phyloP scores from a whole-genome alignment of 192 early-diverging fungal species.

The Physocladia obscura region DNA sequence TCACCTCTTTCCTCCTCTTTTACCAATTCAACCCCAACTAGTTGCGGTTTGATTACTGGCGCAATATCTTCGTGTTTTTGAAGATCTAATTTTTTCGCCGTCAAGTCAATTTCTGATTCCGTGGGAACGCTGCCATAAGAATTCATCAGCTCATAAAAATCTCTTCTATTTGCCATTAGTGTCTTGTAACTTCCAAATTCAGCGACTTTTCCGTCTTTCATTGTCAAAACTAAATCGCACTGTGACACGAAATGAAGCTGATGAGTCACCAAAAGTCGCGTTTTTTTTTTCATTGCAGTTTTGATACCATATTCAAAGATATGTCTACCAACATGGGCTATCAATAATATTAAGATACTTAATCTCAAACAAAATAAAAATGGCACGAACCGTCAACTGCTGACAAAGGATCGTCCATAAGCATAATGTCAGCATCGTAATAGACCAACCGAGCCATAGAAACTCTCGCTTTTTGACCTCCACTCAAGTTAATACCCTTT shows the following conservation, averaged over 20 bases:
- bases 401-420: slow-evolving; percentile 74
- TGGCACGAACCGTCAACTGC: slow-evolving; percentile 68
- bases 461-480: slow-evolving; percentile 82
- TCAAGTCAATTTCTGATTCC: slow-evolving; percentile 36
- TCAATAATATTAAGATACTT: slow-evolving; percentile 34
- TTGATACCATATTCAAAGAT: slow-evolving; percentile 75
- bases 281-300: slow-evolving; percentile 64
- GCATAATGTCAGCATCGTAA: slow-evolving; percentile 46
- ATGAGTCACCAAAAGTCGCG: slow-evolving; percentile 77
- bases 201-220: slow-evolving; percentile 67
- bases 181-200: slow-evolving; percentile 59
- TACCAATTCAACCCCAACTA: slow-evolving; percentile 36
- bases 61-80: not conserved
- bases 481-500: slow-evolving; percentile 53
- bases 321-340: slow-evolving; percentile 54
- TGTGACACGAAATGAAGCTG: slow-evolving; percentile 67
- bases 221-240: slow-evolving; percentile 63
- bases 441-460: slow-evolving; percentile 74
- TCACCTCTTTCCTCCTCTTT: slow-evolving; percentile 75
- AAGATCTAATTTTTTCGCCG: not conserved
- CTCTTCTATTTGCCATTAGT: slow-evolving; percentile 51
- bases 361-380: not conserved
- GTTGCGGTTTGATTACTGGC: not conserved
- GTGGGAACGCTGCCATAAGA: slow-evolving; percentile 56
- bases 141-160: slow-evolving; percentile 53